Evolutionary conservation across 2,329 filamentous ascomycete genomes (phyloP).

Genomic region (Cadophora sp.): DNA sequence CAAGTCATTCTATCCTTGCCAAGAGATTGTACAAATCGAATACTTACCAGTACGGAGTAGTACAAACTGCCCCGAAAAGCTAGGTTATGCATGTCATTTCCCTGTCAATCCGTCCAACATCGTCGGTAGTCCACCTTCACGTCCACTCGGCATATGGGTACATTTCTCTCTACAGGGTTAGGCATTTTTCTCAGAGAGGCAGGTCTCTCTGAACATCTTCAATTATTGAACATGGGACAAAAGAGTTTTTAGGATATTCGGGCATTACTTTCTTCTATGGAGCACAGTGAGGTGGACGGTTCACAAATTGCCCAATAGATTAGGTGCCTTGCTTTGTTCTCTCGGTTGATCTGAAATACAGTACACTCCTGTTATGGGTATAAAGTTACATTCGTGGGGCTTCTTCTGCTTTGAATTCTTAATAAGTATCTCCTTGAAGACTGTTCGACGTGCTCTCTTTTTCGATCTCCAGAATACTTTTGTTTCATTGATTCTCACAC

Average conservation of each 20-base stretch:
- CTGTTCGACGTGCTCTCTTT: not conserved
- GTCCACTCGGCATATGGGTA: constrained; percentile 11
- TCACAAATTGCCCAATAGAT: not conserved
- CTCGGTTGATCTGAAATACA: not conserved
- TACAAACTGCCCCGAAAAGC: not conserved
- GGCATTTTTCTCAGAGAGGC: not conserved
- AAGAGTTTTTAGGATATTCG: not conserved
- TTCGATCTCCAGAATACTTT: not conserved
- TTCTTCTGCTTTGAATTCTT: not conserved
- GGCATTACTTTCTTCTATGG: not conserved
- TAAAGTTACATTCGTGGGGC: not conserved
- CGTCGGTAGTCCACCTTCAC: constrained; percentile 11
- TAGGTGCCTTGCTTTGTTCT: not conserved
- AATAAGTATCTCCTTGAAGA: not conserved
- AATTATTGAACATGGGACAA: not conserved
- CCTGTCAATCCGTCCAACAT: constrained; percentile 7
- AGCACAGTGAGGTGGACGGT: not conserved
- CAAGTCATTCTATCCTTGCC: not conserved
- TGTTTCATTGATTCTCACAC: not conserved
- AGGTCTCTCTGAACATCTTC: not conserved
- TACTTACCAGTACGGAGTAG: too few species aligned
- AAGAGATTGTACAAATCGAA: too few species aligned
- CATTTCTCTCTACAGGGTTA: not conserved
- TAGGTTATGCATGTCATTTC: constrained; percentile 12
- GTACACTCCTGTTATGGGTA: not conserved